These are phyloP conservation scores for Hemisphaericaspora subhashii DNA, from an alignment of 1,139 yeast genomes.

Conservation along the genomic window DNA sequence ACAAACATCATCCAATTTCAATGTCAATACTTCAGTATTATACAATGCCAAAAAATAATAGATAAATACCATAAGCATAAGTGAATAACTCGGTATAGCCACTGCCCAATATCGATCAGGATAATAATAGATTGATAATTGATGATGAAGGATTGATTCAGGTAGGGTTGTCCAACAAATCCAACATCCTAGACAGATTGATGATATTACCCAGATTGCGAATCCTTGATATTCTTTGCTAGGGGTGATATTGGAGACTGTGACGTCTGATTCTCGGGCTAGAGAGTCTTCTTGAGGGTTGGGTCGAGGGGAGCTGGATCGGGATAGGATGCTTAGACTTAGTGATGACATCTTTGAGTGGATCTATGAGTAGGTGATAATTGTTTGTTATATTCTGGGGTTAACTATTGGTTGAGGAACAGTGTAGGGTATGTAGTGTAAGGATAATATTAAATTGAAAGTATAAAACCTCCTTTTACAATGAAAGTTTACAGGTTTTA, in stretches of 20 bases:
- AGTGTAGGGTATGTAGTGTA: no score
- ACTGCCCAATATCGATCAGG: constrained; percentile 90
- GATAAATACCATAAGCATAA: constrained; percentile 68
- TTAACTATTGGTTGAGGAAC: no score
- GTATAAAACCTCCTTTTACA: no score
- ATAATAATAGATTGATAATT: constrained; percentile 64
- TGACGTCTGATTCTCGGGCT: constrained; percentile 76
- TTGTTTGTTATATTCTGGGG: no score
- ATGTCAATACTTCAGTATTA: constrained; percentile 72
- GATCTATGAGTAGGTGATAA: no score
- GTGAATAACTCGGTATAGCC: constrained; percentile 67
- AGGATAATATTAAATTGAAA: no score
- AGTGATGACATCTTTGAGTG: constrained; percentile 3
- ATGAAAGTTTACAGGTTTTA: no score
- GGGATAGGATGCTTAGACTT: constrained; percentile 8
- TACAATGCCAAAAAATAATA: constrained; percentile 71
- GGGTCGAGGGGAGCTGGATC: constrained; percentile 12
- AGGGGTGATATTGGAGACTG: constrained; percentile 65
- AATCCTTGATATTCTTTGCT: constrained; percentile 82
- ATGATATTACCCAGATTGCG: constrained; percentile 66
- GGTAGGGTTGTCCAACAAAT: constrained; percentile 74
- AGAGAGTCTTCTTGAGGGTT: constrained; percentile 45
- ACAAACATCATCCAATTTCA: constrained; percentile 55
- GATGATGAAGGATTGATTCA: constrained; percentile 44
- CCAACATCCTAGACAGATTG: constrained; percentile 53